Conservation (phyloP, 148 eudicot genomes). For the Simmondsia chinensis region DNA sequence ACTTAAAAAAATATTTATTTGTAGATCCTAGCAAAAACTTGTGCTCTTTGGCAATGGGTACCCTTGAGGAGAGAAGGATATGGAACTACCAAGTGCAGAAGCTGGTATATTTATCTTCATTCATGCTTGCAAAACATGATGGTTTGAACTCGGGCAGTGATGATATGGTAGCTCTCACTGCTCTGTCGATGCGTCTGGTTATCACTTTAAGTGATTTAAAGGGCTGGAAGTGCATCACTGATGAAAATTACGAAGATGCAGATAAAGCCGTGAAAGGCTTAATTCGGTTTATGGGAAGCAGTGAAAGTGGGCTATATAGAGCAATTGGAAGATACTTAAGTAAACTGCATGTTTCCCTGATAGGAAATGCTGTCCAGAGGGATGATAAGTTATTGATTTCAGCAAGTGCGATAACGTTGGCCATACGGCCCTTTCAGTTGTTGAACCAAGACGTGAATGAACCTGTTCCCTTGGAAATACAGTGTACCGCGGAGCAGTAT, state of each 20-base stretch:
- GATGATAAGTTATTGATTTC: constrained; percentile 75
- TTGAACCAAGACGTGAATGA: constrained; percentile 22
- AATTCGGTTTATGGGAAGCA: constrained; percentile 55
- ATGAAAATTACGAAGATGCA: constrained; percentile 38
- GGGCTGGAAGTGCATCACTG: constrained; percentile 60
- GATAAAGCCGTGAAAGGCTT: constrained; percentile 46
- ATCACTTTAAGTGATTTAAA: constrained; percentile 69
- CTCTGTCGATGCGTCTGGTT: constrained; percentile 66
- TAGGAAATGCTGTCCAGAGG: constrained; percentile 20
- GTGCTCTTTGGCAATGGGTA: constrained; percentile 62
- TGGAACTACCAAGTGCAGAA: constrained; percentile 76
- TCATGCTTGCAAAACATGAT: constrained; percentile 54
- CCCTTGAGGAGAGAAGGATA: constrained; percentile 42
- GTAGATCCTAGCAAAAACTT: constrained; percentile 58
- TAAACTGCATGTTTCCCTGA: constrained; percentile 36
- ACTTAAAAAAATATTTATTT: no score
- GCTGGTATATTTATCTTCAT: constrained; percentile 60
- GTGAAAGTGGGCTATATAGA: constrained; percentile 49
- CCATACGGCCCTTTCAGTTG: constrained; percentile 67
- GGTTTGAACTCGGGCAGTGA: constrained; percentile 18
- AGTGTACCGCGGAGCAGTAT: constrained; percentile 57
- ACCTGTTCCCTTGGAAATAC: constrained; percentile 18
- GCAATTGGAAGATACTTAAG: constrained; percentile 61
- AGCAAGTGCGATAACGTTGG: constrained; percentile 76
- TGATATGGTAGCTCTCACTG: constrained; percentile 44